phyloP scores from a whole-genome alignment of 805 yeast species.

The Candida multigemmis region DNA sequence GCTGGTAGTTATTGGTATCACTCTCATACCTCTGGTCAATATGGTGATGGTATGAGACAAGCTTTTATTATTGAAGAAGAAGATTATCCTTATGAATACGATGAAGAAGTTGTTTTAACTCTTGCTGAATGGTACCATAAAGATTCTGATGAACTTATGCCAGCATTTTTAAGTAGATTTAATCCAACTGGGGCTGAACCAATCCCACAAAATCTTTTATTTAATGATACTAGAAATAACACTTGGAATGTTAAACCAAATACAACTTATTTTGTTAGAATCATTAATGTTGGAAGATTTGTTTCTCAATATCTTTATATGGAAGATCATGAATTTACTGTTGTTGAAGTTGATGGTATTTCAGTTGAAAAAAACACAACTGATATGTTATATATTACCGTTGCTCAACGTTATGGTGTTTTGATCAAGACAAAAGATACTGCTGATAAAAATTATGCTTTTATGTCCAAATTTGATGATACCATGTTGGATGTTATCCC shows the following conservation, averaged over 20 bases:
- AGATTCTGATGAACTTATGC: constrained; percentile 35
- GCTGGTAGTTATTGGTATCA: constrained; percentile 96
- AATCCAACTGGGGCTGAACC: constrained; percentile 88
- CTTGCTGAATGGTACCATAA: constrained; percentile 60
- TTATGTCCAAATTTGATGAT: constrained; percentile 54
- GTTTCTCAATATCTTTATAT: constrained; percentile 48
- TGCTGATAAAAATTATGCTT: constrained; percentile 41
- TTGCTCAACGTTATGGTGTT: constrained; percentile 77
- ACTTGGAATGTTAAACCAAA: constrained; percentile 48
- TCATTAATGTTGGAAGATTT: constrained; percentile 62
- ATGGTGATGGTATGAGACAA: constrained; percentile 90
- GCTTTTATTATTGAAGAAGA: constrained; percentile 60
- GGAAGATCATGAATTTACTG: constrained; percentile 31
- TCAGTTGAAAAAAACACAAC: constrained; percentile 50
- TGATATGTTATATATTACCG: constrained; percentile 53
- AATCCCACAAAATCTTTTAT: constrained; percentile 55
- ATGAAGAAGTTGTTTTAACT: constrained; percentile 50
- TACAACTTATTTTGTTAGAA: constrained; percentile 55
- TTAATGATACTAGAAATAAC: constrained; percentile 55
- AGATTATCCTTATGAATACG: constrained; percentile 53
- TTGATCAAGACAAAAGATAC: constrained; percentile 46
- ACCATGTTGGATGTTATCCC: constrained; percentile 69
- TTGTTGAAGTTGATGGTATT: constrained; percentile 40
- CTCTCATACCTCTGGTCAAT: constrained; percentile 84
- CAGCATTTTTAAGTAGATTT: constrained; percentile 48